Evolutionary conservation across 2,329 filamentous ascomycete genomes (phyloP), one percentile per base, ranked within the genome.

Genomic region (Fusarium anthophilum): DNA sequence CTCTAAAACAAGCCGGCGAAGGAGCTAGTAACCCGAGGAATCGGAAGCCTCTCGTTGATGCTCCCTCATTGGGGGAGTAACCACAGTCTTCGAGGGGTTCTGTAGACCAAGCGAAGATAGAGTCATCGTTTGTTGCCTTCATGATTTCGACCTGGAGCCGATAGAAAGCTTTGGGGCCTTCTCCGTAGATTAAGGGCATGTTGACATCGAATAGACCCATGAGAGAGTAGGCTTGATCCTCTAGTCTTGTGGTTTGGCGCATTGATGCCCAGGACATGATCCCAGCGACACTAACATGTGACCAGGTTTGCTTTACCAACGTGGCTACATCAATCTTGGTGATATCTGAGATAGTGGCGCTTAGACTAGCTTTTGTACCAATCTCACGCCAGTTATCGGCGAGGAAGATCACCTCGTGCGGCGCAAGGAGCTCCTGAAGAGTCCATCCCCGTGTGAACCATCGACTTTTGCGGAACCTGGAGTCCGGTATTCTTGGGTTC

Each of bases 171-270:
- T 69, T 69, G 3, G 62, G 57, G 0, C 66, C 66, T 26, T 69
- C 66, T 2, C 66, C 66, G 2, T 69, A 69, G 9, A 69, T 69
- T 3, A 69, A 41, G 7, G 66, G 65, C 66, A 69, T 69, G 4
- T 69, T 69, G 13, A 69, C 66, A 17, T 69, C 66, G 5, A 69
- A 69, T 1, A 69, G 44, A 4, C 66, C 66, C 2, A 69, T 15
- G 1, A 69, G 66, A 8, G 65, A 69, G n/a, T 69, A 69, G 1
- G 66, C 65, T n/a, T 69, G 65, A 12, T 69, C 66, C 22, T 69
- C 66, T 3, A 69, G 22, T 8, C 66, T 64, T 1, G 66, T 69
- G 1, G 66, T 69, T 14, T 64, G 39, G 4, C 66, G 15, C 66
- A 43, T 57, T 2, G 66, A 69, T 10, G 66, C 65, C 66, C 66